Evolutionary conservation across 1,139 yeast species (phyloP).

Genomic region (Kurtzmaniella quercitrusa): DNA sequence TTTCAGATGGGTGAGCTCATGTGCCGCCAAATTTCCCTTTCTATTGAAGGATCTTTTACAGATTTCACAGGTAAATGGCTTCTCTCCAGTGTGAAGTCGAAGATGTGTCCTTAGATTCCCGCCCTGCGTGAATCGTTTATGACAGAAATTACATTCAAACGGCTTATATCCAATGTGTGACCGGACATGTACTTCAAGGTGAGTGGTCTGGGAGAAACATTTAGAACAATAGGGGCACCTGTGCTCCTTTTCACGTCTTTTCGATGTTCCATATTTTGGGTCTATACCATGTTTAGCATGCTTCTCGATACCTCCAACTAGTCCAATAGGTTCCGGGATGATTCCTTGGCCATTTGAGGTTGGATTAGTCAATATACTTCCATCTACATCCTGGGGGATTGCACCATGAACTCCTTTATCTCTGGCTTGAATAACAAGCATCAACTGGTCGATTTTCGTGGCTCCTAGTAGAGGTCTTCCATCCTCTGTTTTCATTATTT

Average conservation of each 20-base stretch:
- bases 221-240: constrained; percentile 70
- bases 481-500: constrained; percentile 45
- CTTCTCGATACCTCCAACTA: constrained; percentile 83
- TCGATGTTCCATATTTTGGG: constrained; percentile 16
- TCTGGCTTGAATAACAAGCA: constrained; percentile 86
- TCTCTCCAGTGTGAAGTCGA: constrained; percentile 87
- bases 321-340: constrained; percentile 59
- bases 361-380: constrained; percentile 40
- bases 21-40: constrained; percentile 88
- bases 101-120: constrained; percentile 87
- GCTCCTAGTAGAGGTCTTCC: constrained; percentile 75
- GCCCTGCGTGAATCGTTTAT: constrained; percentile 84
- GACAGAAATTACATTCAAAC: constrained; percentile 74
- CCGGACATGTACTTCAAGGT: constrained; percentile 72
- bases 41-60: constrained; percentile 78
- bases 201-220: constrained; percentile 70
- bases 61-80: constrained; percentile 72
- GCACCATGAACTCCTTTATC: constrained; percentile 65
- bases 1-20: constrained; percentile 73
- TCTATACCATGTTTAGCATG: constrained; percentile 36
- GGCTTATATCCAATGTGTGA: constrained; percentile 79
- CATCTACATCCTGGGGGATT: constrained; percentile 62
- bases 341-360: constrained; percentile 16
- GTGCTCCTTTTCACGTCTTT: constrained; percentile 47
- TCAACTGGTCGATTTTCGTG: constrained; percentile 82